A percentile compares a stretch with the other conserved stretches of the same genome.
Conservation (phyloP, 2,329 filamentous ascomycete genomes). For the Pseudogymnoascus sp. region DNA sequence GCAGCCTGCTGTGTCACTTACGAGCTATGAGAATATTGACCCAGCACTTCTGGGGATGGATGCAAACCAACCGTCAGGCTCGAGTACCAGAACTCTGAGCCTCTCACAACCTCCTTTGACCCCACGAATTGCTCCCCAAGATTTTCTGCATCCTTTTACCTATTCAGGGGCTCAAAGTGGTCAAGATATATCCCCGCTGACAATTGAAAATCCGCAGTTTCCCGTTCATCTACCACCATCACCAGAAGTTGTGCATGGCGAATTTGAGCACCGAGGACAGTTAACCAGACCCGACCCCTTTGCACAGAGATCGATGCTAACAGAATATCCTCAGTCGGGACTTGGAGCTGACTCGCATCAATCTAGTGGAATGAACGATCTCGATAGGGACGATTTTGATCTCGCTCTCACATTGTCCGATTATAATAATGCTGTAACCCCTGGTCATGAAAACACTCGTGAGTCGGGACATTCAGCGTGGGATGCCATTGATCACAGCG, state of each 20-base stretch:
- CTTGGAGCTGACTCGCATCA: background rate
- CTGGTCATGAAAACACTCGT: background rate
- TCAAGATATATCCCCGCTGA: background rate
- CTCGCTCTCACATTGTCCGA: background rate
- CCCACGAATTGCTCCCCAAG: background rate
- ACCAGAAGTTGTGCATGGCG: background rate
- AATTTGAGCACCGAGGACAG: background rate
- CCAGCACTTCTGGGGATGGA: background rate
- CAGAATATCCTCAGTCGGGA: background rate
- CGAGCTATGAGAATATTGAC: background rate
- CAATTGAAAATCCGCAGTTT: background rate
- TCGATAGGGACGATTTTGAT: background rate
- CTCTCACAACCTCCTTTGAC: background rate
- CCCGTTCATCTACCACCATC: background rate
- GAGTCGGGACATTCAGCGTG: background rate
- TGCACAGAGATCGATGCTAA: background rate
- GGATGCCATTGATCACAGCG: background rate
- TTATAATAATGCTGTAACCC: background rate
- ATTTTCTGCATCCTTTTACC: background rate
- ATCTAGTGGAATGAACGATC: background rate
- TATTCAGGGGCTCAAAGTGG: background rate
- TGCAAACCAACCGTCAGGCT: background rate
- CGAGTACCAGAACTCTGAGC: background rate
- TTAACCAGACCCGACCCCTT: background rate
- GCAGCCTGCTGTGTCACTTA: background rate